Evolutionary conservation across 257 asterid genomes (phyloP).

Genomic region (Rauvolfia tetraphylla): DNA sequence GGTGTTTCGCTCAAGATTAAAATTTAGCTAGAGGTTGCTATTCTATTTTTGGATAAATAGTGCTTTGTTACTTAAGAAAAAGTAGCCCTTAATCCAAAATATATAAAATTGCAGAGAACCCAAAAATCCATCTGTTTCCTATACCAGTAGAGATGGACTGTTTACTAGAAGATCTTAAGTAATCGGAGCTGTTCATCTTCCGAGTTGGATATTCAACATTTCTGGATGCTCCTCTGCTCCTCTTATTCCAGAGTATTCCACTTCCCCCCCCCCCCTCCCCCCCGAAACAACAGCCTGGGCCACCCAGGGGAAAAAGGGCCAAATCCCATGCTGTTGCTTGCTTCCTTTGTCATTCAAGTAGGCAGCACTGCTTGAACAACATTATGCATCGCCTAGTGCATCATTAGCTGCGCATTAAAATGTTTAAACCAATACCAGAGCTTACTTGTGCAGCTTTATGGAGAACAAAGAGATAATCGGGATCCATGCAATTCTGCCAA

Average conservation of each 20-base stretch:
- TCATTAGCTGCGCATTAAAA: no score
- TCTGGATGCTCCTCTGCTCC: not conserved
- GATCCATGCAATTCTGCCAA: no score
- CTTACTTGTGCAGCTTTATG: not conserved
- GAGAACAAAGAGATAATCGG: not conserved
- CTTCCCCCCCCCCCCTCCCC: no score
- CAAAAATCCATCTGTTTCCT: not conserved
- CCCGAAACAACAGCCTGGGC: no score
- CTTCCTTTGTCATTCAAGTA: not conserved
- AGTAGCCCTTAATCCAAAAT: not conserved
- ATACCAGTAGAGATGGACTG: not conserved
- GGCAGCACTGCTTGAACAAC: not conserved
- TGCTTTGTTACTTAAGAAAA: no score
- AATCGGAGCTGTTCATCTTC: not conserved
- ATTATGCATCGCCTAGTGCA: no score
- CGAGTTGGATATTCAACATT: not conserved
- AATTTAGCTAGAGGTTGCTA: not conserved
- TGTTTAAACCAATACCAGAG: no score
- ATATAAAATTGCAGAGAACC: not conserved
- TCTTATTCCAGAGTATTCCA: no score
- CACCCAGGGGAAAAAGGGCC: not conserved
- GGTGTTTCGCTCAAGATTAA: not conserved
- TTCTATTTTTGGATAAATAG: not conserved
- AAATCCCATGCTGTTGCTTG: not conserved
- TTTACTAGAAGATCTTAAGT: not conserved